Conservation (phyloP, 305 asterid species). For the Coffea humblotiana region DNA sequence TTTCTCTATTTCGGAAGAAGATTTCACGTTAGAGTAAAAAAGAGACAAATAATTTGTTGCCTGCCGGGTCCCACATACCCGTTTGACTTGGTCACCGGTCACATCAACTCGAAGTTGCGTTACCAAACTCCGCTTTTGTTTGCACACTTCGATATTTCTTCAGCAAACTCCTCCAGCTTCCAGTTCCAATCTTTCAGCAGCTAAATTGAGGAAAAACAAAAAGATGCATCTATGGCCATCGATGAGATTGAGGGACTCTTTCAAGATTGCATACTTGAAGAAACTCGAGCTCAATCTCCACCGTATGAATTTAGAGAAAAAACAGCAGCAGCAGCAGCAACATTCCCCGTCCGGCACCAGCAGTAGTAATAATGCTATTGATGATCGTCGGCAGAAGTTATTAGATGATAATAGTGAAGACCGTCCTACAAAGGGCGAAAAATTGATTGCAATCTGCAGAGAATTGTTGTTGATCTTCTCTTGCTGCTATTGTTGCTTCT, state of each 20-base stretch:
- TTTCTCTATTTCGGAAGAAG: too few relatives aligned
- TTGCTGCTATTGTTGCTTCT: slow-evolving; percentile 86
- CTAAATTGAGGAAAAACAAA: not conserved
- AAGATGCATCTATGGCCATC: slow-evolving; percentile 95
- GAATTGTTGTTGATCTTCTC: slow-evolving; percentile 61
- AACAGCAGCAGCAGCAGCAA: slow-evolving; percentile 28
- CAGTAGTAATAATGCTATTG: not conserved
- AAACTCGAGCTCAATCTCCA: slow-evolving; percentile 60
- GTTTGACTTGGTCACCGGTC: too few relatives aligned
- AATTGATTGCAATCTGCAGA: slow-evolving; percentile 38
- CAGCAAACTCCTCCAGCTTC: too few relatives aligned
- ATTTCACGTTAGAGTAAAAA: too few relatives aligned
- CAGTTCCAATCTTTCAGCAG: not conserved
- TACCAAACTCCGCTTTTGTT: too few relatives aligned
- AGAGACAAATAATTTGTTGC: too few relatives aligned
- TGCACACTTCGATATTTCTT: too few relatives aligned
- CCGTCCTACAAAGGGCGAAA: slow-evolving; percentile 13
- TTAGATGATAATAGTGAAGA: slow-evolving; percentile 31
- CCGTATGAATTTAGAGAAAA: slow-evolving; percentile 53
- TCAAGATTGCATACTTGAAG: slow-evolving; percentile 64
- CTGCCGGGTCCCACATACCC: too few relatives aligned
- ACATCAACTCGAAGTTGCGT: too few relatives aligned
- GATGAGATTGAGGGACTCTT: slow-evolving; percentile 72
- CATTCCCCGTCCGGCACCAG: slow-evolving; percentile 19
- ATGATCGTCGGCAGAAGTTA: slow-evolving; percentile 40